Evolutionary conservation across 495 filamentous ascomycete genomes (phyloP), one percentile per base, ranked within the genome.

Genomic region (Daldinia childiae): DNA sequence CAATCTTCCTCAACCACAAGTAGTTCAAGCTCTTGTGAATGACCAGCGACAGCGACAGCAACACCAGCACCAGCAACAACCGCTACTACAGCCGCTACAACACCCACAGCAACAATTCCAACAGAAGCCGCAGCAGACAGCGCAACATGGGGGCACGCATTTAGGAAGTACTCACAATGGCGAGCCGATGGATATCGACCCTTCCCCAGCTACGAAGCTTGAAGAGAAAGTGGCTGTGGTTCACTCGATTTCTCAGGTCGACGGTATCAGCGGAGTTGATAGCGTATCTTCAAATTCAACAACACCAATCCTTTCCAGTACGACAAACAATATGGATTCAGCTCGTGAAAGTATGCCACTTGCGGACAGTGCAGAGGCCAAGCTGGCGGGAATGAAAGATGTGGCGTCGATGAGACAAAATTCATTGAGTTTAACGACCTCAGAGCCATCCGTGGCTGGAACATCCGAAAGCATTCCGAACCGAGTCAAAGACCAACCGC

Each of bases 281-380:
- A 61, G 78, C 59, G 39, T 81, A 54, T 81, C 80, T 15, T 81
- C 86, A 17, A 78, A 76, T 79, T 32, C 78, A 79, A 60, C 81
- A 79, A 14, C 76, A 3, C 81, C 81, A 3, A 76, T 66, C 1
- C 64, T 80, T 2, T 80, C 83, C 79, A 77, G 83, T 45, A 76
- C 73, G 0, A 82, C 86, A 1, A 80, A 84, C 1, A 83, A 86
- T 66, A 86, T 87, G 2, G 87, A 84, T 64, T 84, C 87, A 1
- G 85, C 87, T 68, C 82, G 83, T 52, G 87, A 88, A 41, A 79
- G 77, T 32, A 77, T 82, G 27, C 77, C 83, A 71, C 79, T 78
- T 72, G 39, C 74, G 39, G 77, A 79, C n/a, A 70, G 34, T 52
- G 71, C 60, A 21, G 82, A 81, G 9, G 74, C 79, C 34, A 80